phyloP scores from a whole-genome alignment of 768 basidiomycete genomes.

The Leccinum olivaceopallidum region DNA sequence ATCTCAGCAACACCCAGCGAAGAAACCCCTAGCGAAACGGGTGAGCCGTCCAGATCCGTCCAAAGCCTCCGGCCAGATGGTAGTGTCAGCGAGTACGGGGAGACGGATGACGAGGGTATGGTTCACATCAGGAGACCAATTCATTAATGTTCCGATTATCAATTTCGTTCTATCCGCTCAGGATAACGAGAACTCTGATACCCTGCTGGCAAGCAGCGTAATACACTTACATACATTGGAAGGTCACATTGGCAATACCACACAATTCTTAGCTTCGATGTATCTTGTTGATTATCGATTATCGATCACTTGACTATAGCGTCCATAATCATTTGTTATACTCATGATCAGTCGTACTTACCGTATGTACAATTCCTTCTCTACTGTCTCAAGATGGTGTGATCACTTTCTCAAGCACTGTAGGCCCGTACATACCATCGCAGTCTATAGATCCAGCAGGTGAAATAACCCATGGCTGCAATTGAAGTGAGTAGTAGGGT shows the following conservation, averaged over 20 bases:
- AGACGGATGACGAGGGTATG: slow-evolving; percentile 87
- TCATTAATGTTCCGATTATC: slow-evolving; percentile 16
- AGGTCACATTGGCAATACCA: slow-evolving; percentile 8
- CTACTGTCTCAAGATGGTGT: neutral
- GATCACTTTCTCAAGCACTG: neutral
- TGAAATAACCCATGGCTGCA: neutral
- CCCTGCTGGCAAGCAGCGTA: slow-evolving; percentile 19
- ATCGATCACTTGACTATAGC: neutral
- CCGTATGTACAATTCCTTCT: neutral
- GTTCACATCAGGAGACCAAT: slow-evolving; percentile 68
- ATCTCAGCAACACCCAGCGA: slow-evolving; percentile 24
- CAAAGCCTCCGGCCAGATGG: slow-evolving; percentile 42
- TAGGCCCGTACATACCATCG: neutral
- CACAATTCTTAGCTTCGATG: neutral
- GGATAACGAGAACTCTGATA: slow-evolving; percentile 21
- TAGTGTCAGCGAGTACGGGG: slow-evolving; percentile 71
- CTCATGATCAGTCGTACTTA: neutral
- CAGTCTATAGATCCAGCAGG: neutral
- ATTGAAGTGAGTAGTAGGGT: neutral
- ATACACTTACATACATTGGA: slow-evolving; percentile 18
- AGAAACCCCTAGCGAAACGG: slow-evolving; percentile 29
- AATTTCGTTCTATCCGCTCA: slow-evolving; percentile 4
- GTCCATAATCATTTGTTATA: neutral
- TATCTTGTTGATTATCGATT: slow-evolving; percentile 8
- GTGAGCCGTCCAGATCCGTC: slow-evolving; percentile 27